Evolutionary conservation across 108 stramenopile species (phyloP).

Genomic region (Aurantiochytrium sp.): DNA sequence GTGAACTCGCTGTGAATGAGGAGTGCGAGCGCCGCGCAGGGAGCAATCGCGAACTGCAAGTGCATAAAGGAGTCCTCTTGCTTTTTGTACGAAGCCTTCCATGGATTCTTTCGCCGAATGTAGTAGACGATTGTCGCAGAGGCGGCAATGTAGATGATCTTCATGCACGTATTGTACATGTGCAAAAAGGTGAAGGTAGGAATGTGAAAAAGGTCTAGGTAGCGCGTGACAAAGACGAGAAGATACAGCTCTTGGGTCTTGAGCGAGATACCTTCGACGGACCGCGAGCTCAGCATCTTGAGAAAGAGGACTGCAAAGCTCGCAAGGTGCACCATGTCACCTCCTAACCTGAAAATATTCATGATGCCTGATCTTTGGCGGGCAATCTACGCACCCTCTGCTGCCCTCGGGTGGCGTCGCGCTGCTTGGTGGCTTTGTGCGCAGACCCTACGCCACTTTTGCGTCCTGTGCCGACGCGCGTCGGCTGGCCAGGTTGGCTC

Average conservation of each 20-base stretch:
- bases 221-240: slow-evolving; percentile 78
- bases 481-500: too few species aligned
- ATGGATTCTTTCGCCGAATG: slow-evolving; percentile 77
- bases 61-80: slow-evolving; percentile 93
- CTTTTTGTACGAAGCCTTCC: slow-evolving; percentile 87
- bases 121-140: slow-evolving; percentile 87
- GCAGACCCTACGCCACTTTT: too few species aligned
- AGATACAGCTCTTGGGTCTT: slow-evolving; percentile 98
- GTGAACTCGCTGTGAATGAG: slow-evolving; percentile 55
- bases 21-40: slow-evolving; percentile 72
- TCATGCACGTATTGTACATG: slow-evolving; percentile 90
- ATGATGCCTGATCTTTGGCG: slow-evolving; percentile 12
- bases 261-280: slow-evolving; percentile 87
- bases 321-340: slow-evolving; percentile 96
- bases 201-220: slow-evolving; percentile 44
- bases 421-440: too few species aligned
- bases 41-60: slow-evolving; percentile 86
- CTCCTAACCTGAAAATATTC: slow-evolving; percentile 74
- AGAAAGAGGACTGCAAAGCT: slow-evolving; percentile 89
- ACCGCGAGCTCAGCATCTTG: slow-evolving; percentile 84
- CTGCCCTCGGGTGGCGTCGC: too few species aligned
- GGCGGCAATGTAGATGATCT: slow-evolving; percentile 82
- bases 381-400: too few species aligned
- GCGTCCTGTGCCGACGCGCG: too few species aligned
- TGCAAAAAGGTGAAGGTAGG: neutral